Conservation (phyloP, 768 basidiomycete species). For the Lanmaoa rubissima region DNA sequence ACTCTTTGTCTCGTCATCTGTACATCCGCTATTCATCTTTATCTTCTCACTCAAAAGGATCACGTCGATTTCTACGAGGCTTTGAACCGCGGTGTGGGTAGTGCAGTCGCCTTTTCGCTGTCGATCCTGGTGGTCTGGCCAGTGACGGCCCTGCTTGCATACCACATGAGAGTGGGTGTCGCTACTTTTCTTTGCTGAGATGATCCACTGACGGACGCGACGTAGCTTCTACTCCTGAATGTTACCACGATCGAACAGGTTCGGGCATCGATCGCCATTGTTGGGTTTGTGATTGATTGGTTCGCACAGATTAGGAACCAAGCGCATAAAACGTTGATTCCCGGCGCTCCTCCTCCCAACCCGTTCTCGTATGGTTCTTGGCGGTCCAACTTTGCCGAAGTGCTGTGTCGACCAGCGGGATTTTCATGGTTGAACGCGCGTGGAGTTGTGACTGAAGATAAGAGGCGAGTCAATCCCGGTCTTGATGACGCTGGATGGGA, state of each 20-base stretch:
- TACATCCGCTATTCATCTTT: conserved; percentile 82
- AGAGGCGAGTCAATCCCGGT: conserved; percentile 74
- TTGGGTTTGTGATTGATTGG: conserved; percentile 6
- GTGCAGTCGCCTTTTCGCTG: conserved; percentile 76
- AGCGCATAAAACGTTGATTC: conserved; percentile 68
- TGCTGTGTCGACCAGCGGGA: conserved; percentile 78
- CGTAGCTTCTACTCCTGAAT: conserved; percentile 76
- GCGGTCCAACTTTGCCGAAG: conserved; percentile 68
- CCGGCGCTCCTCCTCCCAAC: conserved; percentile 70
- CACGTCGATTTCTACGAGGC: conserved; percentile 48
- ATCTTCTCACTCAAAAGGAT: conserved; percentile 55
- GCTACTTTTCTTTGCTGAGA: neutral
- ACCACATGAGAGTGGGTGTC: conserved; percentile 79
- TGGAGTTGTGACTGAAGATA: conserved; percentile 65
- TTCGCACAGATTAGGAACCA: conserved; percentile 73
- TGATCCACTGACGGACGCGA: conserved; percentile 1
- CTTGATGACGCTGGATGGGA: conserved; percentile 34
- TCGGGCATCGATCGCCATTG: conserved; percentile 29
- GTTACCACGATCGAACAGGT: conserved; percentile 97
- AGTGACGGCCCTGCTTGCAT: conserved; percentile 71
- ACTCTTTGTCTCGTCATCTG: conserved; percentile 74
- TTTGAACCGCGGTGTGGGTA: conserved; percentile 58
- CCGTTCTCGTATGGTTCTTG: conserved; percentile 83
- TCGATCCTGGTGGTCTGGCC: conserved; percentile 79
- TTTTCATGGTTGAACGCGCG: conserved; percentile 75